Evolutionary conservation across 2,329 filamentous ascomycete genomes (phyloP), one percentile per base, ranked within the genome.

Genomic region (Cercospora brassicicola): DNA sequence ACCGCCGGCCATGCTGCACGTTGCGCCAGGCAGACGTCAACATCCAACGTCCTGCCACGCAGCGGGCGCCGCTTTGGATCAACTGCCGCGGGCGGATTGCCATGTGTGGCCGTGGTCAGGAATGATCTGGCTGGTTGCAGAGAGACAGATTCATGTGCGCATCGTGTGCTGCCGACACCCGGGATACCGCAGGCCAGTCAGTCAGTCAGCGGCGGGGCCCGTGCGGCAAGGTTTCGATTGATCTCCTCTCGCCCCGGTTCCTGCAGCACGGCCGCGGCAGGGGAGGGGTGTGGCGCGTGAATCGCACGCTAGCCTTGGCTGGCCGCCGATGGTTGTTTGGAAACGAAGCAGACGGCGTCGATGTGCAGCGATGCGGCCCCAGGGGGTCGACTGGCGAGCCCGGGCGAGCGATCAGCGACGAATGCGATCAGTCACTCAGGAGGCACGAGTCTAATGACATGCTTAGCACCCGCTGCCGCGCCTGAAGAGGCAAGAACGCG

Each of bases 201-300:
- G 13, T n/a, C 26, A 15, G 23, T 56, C 51, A 2, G 18, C 51
- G 51, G 20, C n/a, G 26, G 23, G 23, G 26, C 23, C 53, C 7
- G 53, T 56, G 53, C 53, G 13, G 39, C 20, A 67, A 56, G 36
- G 28, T 64, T 61, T 56, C 66, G 62, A 64, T 64, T 56, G 42
- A 55, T 64, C 51, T 45, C 48, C 53, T 23, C 62, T 55, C 48
- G 13, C 30, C 53, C 51, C 51, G 51, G 51, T 56, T 56, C 51
- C 51, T 56, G 51, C 53, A 56, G 61, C 61, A 64, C 45, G 23
- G 9, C 28, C 62, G 51, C 28, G 18, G 45, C 45, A 51, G 45
- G 45, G 18, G 4, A 23, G 23, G 45, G 63, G 36, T 60, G 63
- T 68, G 67, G 63, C 67, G 67, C 63, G 33, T 65, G 26, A 56